Base-by-base conservation (phyloP, 257 asterid genomes). In the Nemophila menziesii region DNA sequence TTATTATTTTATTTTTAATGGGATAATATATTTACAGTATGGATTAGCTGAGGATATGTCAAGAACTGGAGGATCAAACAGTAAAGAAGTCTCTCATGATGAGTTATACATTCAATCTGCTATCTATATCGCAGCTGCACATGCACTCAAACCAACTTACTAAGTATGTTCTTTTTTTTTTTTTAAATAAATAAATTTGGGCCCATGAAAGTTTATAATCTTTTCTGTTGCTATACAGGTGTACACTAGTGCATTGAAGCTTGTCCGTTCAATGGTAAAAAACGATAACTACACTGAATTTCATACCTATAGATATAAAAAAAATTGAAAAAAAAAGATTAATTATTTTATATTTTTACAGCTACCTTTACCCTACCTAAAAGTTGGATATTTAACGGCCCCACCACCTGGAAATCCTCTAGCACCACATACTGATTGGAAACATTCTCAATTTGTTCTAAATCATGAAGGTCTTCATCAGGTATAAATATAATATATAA, bases 381-480 rank as follows among this genome's bases (percentile, higher is more conserved):
- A 85, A 81, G 72, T 79, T 39, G 99, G 99, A 51, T 85, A 85
- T 66, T 62, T 90, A 40, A 79, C 93, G 8, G 93, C 94, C 44
- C 96, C 96, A 27, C 96, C 99, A 37, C 74, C 71, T 16, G 99
- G 96, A 62, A 77, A 64, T 64, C 79, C 84, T 39, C 58, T 90
- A 54, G 92, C 96, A 10, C 96, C 96, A 52, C 99, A 90, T 69
- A 64, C 80, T 66, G 96, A 90, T 52, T 90, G 99, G 99, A 85
- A 71, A 51, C 87, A 62, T 52, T 64, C 92, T 51, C 80, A 79
- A 39, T 85, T 90, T 70, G 86, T 74, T 59, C 71, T 90, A 37
- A 77, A 77, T 56, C 96, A 90, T 13, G 99, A 90, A 67, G 93
- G 76, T 18, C 89, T 90, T 58, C 94, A 68, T 59, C 92, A 90